These are phyloP conservation scores for Xylaria sp. DNA, from an alignment of 2,329 filamentous ascomycete species.

Conservation along the genomic window DNA sequence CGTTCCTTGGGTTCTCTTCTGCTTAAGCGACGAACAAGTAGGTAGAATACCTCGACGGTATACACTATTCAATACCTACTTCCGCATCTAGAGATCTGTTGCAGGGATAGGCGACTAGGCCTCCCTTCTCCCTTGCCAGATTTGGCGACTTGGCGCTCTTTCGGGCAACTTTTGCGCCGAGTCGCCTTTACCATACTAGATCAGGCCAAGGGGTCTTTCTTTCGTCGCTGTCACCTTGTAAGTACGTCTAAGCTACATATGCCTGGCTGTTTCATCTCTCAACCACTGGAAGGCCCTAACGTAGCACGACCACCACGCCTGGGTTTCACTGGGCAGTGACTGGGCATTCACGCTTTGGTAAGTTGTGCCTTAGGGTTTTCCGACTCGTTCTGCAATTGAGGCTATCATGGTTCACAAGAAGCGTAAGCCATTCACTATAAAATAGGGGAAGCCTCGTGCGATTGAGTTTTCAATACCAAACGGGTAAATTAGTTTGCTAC, in stretches of 20 bases:
- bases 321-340: slow-evolving; percentile 31
- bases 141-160: slow-evolving; percentile 1
- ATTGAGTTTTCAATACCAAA: not conserved
- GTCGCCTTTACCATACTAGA: not conserved
- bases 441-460: not conserved
- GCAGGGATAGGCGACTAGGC: slow-evolving; percentile 27
- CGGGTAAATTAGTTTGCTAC: no score
- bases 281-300: slow-evolving; percentile 31
- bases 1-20: not conserved
- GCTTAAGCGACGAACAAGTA: slow-evolving; percentile 7
- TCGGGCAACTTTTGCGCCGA: slow-evolving; percentile 9
- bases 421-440: not conserved
- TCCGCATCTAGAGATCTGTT: slow-evolving; percentile 32
- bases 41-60: not conserved
- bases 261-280: slow-evolving; percentile 30
- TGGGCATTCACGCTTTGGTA: slow-evolving; percentile 5
- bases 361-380: not conserved
- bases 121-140: slow-evolving; percentile 12
- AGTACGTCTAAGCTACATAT: no score
- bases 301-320: slow-evolving; percentile 9
- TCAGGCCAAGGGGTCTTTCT: not conserved
- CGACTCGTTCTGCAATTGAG: not conserved
- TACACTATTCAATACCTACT: slow-evolving; percentile 3
- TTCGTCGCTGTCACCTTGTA: not conserved
- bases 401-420: not conserved